Base-by-base conservation (phyloP, 1,284 basidiomycete species). In the Tilletia walkeri region DNA sequence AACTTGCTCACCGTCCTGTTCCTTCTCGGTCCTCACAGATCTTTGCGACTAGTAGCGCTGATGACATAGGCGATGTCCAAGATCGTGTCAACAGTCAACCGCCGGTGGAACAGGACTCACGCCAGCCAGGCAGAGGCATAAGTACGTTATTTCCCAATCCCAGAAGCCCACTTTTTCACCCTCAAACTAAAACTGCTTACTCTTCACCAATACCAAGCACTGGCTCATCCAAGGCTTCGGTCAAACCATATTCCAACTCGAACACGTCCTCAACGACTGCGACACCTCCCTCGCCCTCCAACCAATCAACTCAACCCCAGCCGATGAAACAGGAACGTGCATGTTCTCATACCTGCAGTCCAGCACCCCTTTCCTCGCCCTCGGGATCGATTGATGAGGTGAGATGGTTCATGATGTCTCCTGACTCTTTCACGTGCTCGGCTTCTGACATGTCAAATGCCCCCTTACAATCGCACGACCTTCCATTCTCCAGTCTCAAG, bases 371-470 rank as follows among this genome's bases (percentile, higher is more conserved):
- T 91, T 92, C 82, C 86, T 99, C 74, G 93, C 95, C 2, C 84
- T 98, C 74, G 96, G 96, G 73, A 86, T 93, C 72, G 96, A 99
- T n/a, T n/a, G n/a, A n/a, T n/a, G n/a, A n/a, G n/a, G n/a, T n/a
- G n/a, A n/a, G n/a, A n/a, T n/a, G n/a, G n/a, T n/a, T n/a, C n/a
- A n/a, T n/a, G n/a, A n/a, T n/a, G n/a, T n/a, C n/a, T n/a, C n/a
- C n/a, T n/a, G n/a, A n/a, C n/a, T n/a, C n/a, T n/a, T n/a, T n/a
- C n/a, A n/a, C n/a, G n/a, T n/a, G n/a, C n/a, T n/a, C n/a, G n/a
- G n/a, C n/a, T n/a, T n/a, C n/a, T n/a, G n/a, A n/a, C n/a, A n/a
- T n/a, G n/a, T n/a, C n/a, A n/a, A n/a, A n/a, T n/a, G n/a, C n/a
- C n/a, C n/a, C n/a, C n/a, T n/a, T n/a, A n/a, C n/a, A n/a, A n/a